These are phyloP conservation scores for Boletus mariae DNA, from an alignment of 1,284 basidiomycete genomes.

Conservation along the genomic window DNA sequence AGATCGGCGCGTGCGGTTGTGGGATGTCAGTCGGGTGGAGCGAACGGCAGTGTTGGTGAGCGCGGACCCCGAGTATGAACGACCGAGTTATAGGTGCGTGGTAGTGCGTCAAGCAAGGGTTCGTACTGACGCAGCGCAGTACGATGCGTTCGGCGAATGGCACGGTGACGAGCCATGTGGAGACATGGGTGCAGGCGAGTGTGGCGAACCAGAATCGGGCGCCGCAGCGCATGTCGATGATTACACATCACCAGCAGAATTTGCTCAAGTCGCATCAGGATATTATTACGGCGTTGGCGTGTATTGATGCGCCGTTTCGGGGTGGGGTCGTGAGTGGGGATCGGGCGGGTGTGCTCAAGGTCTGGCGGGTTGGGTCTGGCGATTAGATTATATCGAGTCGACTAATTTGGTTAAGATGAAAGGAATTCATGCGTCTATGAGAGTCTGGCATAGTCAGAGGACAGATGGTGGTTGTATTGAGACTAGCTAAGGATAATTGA, in stretches of 20 bases:
- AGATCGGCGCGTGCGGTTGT: conserved; percentile 76
- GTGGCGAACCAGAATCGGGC: conserved; percentile 54
- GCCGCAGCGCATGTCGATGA: conserved; percentile 70
- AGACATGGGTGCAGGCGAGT: conserved; percentile 56
- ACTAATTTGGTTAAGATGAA: too few relatives aligned
- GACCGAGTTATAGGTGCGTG: conserved; percentile 64
- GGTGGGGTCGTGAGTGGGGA: conserved; percentile 87
- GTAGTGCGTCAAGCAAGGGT: background rate
- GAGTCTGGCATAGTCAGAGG: too few relatives aligned
- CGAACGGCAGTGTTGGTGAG: conserved; percentile 73
- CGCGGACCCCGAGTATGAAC: conserved; percentile 62
- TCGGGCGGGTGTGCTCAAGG: conserved; percentile 74
- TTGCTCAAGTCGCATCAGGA: conserved; percentile 80
- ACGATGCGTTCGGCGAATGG: conserved; percentile 35
- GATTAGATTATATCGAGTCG: conserved; percentile 26
- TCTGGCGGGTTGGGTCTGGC: conserved; percentile 67
- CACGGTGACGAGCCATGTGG: conserved; percentile 51
- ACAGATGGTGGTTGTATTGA: too few relatives aligned
- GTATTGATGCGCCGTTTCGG: conserved; percentile 84
- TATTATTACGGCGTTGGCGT: conserved; percentile 73
- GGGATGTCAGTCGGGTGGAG: conserved; percentile 75
- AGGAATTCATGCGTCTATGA: too few relatives aligned
- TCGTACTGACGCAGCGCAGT: conserved; percentile 17
- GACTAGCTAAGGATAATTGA: too few relatives aligned
- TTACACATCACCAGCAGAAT: conserved; percentile 76